Conservation (phyloP, 345 rosid genomes). For the Dipteronia sinensis region DNA sequence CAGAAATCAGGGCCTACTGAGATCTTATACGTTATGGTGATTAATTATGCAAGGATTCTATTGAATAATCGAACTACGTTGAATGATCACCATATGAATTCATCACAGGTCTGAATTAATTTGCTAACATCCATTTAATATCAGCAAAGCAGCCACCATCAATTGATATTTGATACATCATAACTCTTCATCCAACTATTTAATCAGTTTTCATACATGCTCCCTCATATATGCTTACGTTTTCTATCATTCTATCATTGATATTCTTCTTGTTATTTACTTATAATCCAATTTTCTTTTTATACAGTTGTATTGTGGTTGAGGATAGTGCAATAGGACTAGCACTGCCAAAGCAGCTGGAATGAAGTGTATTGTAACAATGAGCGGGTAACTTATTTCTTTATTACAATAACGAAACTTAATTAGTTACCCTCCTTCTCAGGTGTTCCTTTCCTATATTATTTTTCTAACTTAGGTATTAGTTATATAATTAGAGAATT, state of each 20-base stretch:
- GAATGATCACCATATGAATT: neutral
- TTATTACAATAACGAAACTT: neutral
- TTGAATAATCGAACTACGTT: constrained; percentile 5
- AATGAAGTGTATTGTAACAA: constrained; percentile 91
- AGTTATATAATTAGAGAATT: too few relatives aligned
- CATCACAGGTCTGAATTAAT: neutral
- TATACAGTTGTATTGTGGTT: constrained; percentile 82
- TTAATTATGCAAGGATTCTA: neutral
- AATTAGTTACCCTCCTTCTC: neutral
- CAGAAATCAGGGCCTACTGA: neutral
- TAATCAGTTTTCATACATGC: too few relatives aligned
- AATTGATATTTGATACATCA: neutral
- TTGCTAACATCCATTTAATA: constrained; percentile 3
- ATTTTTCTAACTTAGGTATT: neutral
- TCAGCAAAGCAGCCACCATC: neutral
- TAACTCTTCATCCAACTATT: neutral
- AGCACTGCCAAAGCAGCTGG: constrained; percentile 95
- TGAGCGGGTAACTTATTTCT: constrained; percentile 64
- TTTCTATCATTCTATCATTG: too few relatives aligned
- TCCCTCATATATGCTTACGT: neutral
- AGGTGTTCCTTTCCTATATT: neutral
- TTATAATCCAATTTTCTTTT: constrained; percentile 8
- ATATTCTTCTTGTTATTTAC: neutral
- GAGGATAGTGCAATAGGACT: constrained; percentile 94
- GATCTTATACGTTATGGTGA: neutral